A percentile compares a stretch with the other conserved stretches of the same genome.
These are phyloP conservation scores for Trifolium pratense DNA, from an alignment of 306 rosid genomes.

Conservation along the genomic window DNA sequence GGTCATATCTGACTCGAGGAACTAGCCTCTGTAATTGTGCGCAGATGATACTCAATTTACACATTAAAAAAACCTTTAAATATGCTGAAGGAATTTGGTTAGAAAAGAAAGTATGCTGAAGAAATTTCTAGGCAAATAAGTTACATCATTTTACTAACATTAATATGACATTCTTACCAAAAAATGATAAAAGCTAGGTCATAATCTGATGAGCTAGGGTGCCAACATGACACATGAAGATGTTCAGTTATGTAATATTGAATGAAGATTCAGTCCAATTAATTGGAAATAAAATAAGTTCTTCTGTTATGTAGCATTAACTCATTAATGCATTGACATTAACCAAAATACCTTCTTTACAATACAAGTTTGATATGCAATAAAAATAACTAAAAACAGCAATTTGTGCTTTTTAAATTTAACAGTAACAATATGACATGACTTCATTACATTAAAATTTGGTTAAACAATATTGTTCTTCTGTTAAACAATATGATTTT, in stretches of 20 bases:
- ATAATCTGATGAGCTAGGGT: no score
- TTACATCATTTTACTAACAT: neutral
- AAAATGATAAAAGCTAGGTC: neutral
- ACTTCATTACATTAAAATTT: neutral
- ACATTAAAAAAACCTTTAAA: no score
- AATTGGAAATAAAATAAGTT: neutral
- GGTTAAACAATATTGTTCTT: no score
- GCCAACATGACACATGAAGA: constrained; percentile 31
- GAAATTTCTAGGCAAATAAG: neutral
- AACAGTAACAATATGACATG: neutral
- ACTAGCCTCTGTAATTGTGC: neutral
- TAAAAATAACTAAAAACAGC: neutral
- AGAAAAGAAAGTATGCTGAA: neutral
- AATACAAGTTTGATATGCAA: neutral
- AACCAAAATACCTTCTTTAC: neutral
- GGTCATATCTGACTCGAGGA: neutral
- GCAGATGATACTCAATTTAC: neutral
- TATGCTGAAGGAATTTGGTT: no score
- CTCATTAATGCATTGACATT: neutral
- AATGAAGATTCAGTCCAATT: neutral
- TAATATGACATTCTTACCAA: neutral
- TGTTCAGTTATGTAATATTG: constrained; percentile 12
- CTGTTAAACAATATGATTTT: neutral
- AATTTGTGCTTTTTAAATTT: neutral
- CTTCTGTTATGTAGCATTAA: neutral